Percentiles rank a stretch among this genome's conserved stretches.
Evolutionary conservation across 768 basidiomycete species (phyloP).

Genomic region (Russula earlei): DNA sequence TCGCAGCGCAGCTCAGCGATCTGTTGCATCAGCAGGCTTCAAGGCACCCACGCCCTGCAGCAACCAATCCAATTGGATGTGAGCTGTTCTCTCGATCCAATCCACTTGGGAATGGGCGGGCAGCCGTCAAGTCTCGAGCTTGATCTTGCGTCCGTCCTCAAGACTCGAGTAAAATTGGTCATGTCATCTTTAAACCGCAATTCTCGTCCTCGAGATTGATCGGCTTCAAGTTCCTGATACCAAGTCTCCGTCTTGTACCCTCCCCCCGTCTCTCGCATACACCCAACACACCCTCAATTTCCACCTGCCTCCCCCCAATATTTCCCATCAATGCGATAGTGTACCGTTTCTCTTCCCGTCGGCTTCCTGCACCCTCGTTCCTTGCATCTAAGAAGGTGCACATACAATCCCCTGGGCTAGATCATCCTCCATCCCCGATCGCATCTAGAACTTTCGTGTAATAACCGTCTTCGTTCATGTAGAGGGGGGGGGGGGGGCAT

Average conservation of each 20-base stretch:
- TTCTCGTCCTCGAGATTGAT: not conserved
- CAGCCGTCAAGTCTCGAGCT: not conserved
- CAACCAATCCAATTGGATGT: too few relatives aligned
- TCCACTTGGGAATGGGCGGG: not conserved
- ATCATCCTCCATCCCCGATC: slow-evolving; percentile 1
- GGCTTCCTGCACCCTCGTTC: slow-evolving; percentile 7
- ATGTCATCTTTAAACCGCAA: not conserved
- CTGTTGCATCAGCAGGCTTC: not conserved
- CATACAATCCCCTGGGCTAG: not conserved
- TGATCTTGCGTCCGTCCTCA: not conserved
- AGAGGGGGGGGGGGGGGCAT: not conserved
- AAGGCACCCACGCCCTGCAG: not conserved
- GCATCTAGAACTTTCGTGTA: not conserved
- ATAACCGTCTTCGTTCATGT: not conserved
- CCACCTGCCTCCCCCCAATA: not conserved
- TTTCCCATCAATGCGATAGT: not conserved
- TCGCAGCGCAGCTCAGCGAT: not conserved
- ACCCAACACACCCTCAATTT: slow-evolving; percentile 11
- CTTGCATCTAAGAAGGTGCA: slow-evolving; percentile 1
- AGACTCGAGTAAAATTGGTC: not conserved
- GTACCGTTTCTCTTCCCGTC: not conserved
- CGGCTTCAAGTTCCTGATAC: not conserved
- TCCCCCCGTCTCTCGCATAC: not conserved
- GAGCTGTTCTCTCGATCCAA: not conserved
- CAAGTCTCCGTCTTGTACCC: not conserved